Base-by-base conservation (phyloP, 306 rosid genomes). In the Vicia sativa region DNA sequence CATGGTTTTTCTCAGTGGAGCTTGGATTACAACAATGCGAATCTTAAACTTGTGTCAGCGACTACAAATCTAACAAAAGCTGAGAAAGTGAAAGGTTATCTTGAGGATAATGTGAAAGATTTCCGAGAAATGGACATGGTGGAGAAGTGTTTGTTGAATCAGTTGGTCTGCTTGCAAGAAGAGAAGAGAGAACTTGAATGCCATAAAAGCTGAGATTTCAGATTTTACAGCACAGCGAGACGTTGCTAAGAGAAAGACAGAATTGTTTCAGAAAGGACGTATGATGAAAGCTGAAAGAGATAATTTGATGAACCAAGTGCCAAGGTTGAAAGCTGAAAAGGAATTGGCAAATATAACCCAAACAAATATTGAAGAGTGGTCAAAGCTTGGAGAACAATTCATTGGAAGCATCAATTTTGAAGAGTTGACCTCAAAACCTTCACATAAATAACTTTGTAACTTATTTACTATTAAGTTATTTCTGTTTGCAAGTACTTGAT, bases 111-210 rank as follows among this genome's bases (percentile, higher is more conserved):
- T 18, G 50, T 39, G 18, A 67, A 73, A 39, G 78, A 78, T 1
- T 78, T 66, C 21, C 11, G 48, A 62, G 74, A 66, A 19, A 21
- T 16, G 46, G 65, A 48, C 35, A 61, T 21, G 48, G 11, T 41
- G 0, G 81, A 66, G 42, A 65, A 57, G 8, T 39, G 10, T 25
- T 38, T 72, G 43, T 28, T 41, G 18, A 37, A 25, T 42, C 13
- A 42, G 62, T 52, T 78, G 70, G 70, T 15, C 0, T 2, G 7
- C 35, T 52, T 72, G 37, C 38, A 48, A 2, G 71, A 65, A 58
- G 39, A 49, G 43, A 78, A 78, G 67, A 78, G 67, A 57, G 45
- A 49, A 11, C 78, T 78, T 9, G 78, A 67, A 52, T 50, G 74
- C 71, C 39, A 44, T 72, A 7, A 72, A 61, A 50, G 38, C 48